These are phyloP conservation scores for Erucastrum elatum DNA, from an alignment of 345 rosid genomes.

Conservation along the genomic window DNA sequence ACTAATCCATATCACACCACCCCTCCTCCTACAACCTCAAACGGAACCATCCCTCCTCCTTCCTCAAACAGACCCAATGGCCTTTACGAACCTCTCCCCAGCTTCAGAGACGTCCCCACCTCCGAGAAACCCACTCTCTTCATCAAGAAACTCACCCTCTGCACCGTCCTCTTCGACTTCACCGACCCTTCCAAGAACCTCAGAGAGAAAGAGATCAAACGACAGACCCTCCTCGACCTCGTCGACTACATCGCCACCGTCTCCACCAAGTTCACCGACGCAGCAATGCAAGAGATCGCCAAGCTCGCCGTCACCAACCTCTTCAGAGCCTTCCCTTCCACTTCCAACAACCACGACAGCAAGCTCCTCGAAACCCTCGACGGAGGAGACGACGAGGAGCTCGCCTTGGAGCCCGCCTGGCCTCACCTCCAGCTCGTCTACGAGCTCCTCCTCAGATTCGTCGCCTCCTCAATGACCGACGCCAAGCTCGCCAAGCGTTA, in stretches of 20 bases:
- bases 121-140: conserved; percentile 71
- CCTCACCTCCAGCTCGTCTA: conserved; percentile 71
- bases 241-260: conserved; percentile 65
- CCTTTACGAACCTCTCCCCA: conserved; percentile 60
- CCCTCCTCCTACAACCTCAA: neutral
- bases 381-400: conserved; percentile 57
- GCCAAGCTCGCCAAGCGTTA: conserved; percentile 67
- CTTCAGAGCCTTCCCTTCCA: conserved; percentile 53
- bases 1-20: too few species aligned
- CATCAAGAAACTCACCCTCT: conserved; percentile 60
- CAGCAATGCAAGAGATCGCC: conserved; percentile 60
- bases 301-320: conserved; percentile 53
- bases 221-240: conserved; percentile 71
- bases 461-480: conserved; percentile 62
- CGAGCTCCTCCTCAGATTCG: conserved; percentile 61
- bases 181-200: conserved; percentile 62
- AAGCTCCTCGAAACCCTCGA: conserved; percentile 52
- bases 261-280: conserved; percentile 52
- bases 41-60: conserved; percentile 28
- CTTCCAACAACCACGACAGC: conserved; percentile 38
- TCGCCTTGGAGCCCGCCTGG: conserved; percentile 59
- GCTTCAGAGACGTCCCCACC: conserved; percentile 65
- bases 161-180: conserved; percentile 69
- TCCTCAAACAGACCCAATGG: conserved; percentile 49
- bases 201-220: conserved; percentile 71